A percentile compares a stretch with the other conserved stretches of the same genome.
These are phyloP conservation scores for Eimeria falciformis DNA, from an alignment of 169 alveolate genomes.

Conservation along the genomic window DNA sequence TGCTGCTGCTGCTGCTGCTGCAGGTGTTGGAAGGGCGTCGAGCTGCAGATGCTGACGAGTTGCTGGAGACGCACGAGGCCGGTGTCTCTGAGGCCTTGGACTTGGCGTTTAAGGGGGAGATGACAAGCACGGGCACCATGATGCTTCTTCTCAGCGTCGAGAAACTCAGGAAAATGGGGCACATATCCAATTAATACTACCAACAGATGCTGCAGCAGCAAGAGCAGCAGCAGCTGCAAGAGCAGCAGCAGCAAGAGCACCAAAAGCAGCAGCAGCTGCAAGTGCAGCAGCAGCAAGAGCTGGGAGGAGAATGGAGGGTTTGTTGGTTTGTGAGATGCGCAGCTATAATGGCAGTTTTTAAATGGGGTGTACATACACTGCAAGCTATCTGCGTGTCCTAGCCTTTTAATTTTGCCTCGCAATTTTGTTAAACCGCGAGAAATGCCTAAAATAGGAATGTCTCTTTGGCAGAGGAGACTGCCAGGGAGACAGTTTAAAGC, in stretches of 20 bases:
- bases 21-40: background rate
- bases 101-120: conserved; percentile 18
- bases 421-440: too few relatives aligned
- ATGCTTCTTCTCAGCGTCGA: conserved; percentile 49
- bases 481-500: too few relatives aligned
- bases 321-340: too few relatives aligned
- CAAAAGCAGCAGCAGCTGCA: background rate
- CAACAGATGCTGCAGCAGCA: conserved; percentile 1
- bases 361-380: too few relatives aligned
- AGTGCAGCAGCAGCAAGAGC: too few relatives aligned
- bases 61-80: conserved; percentile 21
- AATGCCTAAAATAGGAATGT: too few relatives aligned
- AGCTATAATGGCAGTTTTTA: too few relatives aligned
- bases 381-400: too few relatives aligned
- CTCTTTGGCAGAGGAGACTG: too few relatives aligned
- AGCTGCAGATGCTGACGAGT: conserved; percentile 63
- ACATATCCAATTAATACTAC: background rate
- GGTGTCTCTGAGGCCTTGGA: background rate
- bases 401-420: too few relatives aligned
- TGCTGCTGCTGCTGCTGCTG: conserved; percentile 20
- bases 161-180: conserved; percentile 35
- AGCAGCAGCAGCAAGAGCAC: background rate
- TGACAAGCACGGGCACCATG: conserved; percentile 72
- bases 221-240: background rate
- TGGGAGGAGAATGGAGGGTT: too few relatives aligned